phyloP scores from a whole-genome alignment of 1,139 yeast genomes.

The Torulaspora pretoriensis region DNA sequence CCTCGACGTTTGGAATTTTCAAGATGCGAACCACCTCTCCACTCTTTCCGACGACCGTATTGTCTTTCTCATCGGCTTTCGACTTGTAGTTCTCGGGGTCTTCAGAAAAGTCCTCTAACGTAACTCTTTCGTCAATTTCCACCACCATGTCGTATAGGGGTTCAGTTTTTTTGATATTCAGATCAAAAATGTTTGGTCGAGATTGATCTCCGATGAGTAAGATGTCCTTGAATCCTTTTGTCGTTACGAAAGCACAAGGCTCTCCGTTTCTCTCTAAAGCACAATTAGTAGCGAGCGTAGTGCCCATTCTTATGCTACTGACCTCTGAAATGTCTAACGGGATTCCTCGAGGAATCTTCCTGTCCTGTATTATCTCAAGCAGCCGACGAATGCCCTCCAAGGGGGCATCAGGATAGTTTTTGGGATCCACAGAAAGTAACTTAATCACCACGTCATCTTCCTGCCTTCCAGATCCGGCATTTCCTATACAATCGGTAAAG shows the following conservation, averaged over 20 bases:
- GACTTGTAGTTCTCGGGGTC: conserved; percentile 43
- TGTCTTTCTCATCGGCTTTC: conserved; percentile 30
- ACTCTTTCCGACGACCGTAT: conserved; percentile 49
- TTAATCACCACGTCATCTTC: conserved; percentile 58
- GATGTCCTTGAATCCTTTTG: conserved; percentile 54
- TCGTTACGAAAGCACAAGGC: conserved; percentile 46
- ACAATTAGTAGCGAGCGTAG: conserved; percentile 79
- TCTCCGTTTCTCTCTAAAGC: conserved; percentile 54
- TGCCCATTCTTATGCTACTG: conserved; percentile 67
- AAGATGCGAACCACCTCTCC: conserved; percentile 61
- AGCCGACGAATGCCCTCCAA: conserved; percentile 83
- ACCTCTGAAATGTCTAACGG: conserved; percentile 47
- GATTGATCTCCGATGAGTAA: conserved; percentile 69
- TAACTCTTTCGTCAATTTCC: conserved; percentile 68
- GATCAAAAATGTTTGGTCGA: conserved; percentile 59
- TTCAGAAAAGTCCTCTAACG: conserved; percentile 62
- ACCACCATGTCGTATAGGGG: conserved; percentile 60
- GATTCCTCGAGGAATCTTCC: conserved; percentile 47
- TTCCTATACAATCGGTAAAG: conserved; percentile 71
- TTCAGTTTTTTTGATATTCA: conserved; percentile 54
- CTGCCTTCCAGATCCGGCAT: conserved; percentile 40
- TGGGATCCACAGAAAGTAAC: conserved; percentile 80
- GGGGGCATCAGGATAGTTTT: conserved; percentile 83
- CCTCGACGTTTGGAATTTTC: conserved; percentile 44
- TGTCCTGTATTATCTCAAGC: conserved; percentile 54